Conservation (phyloP, 805 yeast species). For the Blastobotrys attinorum region DNA sequence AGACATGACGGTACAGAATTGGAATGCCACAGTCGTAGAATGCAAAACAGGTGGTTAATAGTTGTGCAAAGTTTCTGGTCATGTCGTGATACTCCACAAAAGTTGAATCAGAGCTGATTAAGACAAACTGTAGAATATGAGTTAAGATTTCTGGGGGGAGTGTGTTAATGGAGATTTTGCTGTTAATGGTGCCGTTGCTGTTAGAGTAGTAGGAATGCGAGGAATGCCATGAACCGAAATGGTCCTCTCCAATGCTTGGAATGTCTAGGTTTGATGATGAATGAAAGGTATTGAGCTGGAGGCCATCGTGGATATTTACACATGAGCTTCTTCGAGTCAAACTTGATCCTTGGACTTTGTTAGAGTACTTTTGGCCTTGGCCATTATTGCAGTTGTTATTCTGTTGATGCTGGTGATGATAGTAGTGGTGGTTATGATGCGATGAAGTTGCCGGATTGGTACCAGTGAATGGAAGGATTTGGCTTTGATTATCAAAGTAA, state of each 20-base stretch:
- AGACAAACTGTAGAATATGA: constrained; percentile 20
- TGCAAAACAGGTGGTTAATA: constrained; percentile 22
- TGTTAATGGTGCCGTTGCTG: neutral
- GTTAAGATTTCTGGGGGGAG: constrained; percentile 24
- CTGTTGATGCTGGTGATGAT: neutral
- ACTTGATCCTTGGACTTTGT: neutral
- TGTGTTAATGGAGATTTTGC: constrained; percentile 1
- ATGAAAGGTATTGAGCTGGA: neutral
- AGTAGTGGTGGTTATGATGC: neutral
- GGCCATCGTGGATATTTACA: neutral
- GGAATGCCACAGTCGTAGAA: constrained; percentile 30
- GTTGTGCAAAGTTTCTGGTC: constrained; percentile 14
- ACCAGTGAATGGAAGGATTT: constrained; percentile 2
- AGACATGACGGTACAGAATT: constrained; percentile 31
- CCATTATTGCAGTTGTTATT: neutral
- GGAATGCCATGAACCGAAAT: too few relatives aligned
- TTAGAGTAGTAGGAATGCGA: too few relatives aligned
- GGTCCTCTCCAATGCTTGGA: neutral
- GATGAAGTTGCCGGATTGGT: neutral
- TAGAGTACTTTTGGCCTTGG: neutral
- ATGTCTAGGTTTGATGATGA: constrained; percentile 2
- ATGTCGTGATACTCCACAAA: constrained; percentile 6
- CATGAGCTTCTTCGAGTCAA: neutral
- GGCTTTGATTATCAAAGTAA: constrained; percentile 4
- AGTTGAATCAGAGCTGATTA: constrained; percentile 4